Percentiles rank a stretch among this genome's conserved stretches.
Conservation (phyloP, 768 basidiomycete genomes). For the Saitozyma sp. region DNA sequence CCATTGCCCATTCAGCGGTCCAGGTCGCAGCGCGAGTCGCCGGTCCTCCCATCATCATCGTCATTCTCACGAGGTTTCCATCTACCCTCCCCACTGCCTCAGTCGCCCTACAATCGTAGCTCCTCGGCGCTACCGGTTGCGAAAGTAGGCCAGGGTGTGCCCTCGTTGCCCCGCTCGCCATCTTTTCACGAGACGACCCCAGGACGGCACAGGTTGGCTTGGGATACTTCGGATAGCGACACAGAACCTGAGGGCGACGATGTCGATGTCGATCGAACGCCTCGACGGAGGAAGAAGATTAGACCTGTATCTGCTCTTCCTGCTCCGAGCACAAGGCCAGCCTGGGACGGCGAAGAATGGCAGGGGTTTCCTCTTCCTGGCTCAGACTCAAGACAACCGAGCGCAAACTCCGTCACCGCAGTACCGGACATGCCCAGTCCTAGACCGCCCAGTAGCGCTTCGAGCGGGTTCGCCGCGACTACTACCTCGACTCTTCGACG, state of each 20-base stretch:
- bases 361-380: constrained; percentile 8
- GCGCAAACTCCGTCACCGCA: not conserved
- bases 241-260: constrained; percentile 25
- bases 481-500: constrained; percentile 29
- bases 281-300: constrained; percentile 27
- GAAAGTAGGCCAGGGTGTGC: constrained; percentile 4
- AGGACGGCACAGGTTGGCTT: not conserved
- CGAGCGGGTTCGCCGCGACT: not conserved
- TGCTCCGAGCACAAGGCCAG: constrained; percentile 10
- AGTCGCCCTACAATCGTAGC: constrained; percentile 32
- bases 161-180: constrained; percentile 35
- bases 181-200: constrained; percentile 22
- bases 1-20: too few relatives aligned
- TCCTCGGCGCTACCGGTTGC: not conserved
- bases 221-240: constrained; percentile 19
- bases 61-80: constrained; percentile 44
- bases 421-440: not conserved
- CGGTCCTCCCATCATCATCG: constrained; percentile 10
- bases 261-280: constrained; percentile 12
- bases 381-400: too few relatives aligned
- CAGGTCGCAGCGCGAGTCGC: not conserved
- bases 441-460: not conserved
- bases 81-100: constrained; percentile 40
- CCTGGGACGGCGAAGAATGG: constrained; percentile 18
- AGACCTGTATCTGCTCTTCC: constrained; percentile 35